Evolutionary conservation across 2,329 filamentous ascomycete genomes (phyloP).

Genomic region (Venturia effusa): DNA sequence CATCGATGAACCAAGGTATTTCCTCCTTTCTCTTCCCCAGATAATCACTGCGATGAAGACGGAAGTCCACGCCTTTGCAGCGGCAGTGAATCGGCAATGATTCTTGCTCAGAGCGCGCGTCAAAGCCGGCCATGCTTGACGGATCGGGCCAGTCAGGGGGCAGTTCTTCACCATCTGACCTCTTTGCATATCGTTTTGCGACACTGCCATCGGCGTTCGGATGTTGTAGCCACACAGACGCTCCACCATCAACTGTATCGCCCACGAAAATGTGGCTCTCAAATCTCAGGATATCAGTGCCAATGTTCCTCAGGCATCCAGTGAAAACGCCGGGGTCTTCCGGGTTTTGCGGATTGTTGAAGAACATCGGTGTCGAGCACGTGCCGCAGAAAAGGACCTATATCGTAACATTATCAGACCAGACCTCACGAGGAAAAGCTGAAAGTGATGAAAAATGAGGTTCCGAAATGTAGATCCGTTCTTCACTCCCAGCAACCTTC

Average conservation of each 20-base stretch:
- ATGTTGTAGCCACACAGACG: constrained; percentile 34
- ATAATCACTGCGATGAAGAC: constrained; percentile 26
- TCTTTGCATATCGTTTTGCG: constrained; percentile 15
- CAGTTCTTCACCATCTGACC: constrained; percentile 14
- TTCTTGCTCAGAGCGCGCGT: constrained; percentile 13
- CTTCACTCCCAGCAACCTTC: no score
- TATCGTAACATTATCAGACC: no score
- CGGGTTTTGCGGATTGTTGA: constrained; percentile 16
- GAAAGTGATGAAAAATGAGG: no score
- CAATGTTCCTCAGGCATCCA: constrained; percentile 27
- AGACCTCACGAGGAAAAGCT: no score
- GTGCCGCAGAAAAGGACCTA: constrained; percentile 32
- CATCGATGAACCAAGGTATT: constrained; percentile 35
- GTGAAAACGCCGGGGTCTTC: constrained; percentile 26
- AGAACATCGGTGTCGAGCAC: constrained; percentile 38
- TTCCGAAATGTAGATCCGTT: no score
- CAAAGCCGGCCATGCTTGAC: neutral
- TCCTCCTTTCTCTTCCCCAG: constrained; percentile 18
- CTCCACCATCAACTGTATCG: constrained; percentile 44
- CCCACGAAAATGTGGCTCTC: constrained; percentile 34
- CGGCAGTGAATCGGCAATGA: constrained; percentile 33
- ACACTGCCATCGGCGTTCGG: constrained; percentile 22
- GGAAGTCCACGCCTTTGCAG: constrained; percentile 36
- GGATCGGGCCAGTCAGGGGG: constrained; percentile 22
- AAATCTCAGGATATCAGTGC: constrained; percentile 20